Evolutionary conservation across 78 protist species (phyloP), one percentile per base, ranked within the genome.

Genomic region (Abeoforma whisleri): DNA sequence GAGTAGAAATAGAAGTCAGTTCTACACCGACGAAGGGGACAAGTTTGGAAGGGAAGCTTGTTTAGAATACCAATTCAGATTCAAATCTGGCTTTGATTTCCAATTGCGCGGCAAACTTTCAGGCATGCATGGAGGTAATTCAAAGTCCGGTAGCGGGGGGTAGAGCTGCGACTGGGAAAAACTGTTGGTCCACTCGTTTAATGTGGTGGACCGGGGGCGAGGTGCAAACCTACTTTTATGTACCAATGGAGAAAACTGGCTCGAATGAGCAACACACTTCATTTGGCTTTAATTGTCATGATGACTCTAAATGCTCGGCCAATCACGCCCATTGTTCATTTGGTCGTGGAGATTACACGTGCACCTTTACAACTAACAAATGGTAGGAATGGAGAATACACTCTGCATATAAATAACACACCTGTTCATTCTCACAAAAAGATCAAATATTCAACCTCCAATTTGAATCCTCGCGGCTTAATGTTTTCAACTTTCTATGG

Each of bases 151-250:
- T 25, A n/a, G n/a, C 34, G 25, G 79, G 79, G 0, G 79, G 79
- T 22, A 37, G 36, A 37, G 33, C 25, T 48, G 79, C 79, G 33
- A 30, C 33, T 22, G 79, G 79, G 0, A 25, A 22, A 0, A 48
- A 74, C 79, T 74, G 79, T 48, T 74, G 33, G 75, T 37, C 75
- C 28, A 74, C 79, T 37, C 79, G 79, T 28, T 48, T 74, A 0
- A 74, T 74, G 79, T 74, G 79, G 79, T 48, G 79, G 33, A 48
- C 0, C 33, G 79, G 36, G 33, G 79, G 79, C 28, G 79, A 22
- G 25, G 79, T 30, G 36, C 75, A 74, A 48, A 48, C 79, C 28
- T 74, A 74, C 79, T 22, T 74, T 25, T 74, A 74, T 74, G 22
- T 74, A 22, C 79, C 79, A 0, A 74, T 74, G 79, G 79, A n/a